phyloP scores from a whole-genome alignment of 176 grass and related monocot genomes.

The Bolboschoenus planiculmis region DNA sequence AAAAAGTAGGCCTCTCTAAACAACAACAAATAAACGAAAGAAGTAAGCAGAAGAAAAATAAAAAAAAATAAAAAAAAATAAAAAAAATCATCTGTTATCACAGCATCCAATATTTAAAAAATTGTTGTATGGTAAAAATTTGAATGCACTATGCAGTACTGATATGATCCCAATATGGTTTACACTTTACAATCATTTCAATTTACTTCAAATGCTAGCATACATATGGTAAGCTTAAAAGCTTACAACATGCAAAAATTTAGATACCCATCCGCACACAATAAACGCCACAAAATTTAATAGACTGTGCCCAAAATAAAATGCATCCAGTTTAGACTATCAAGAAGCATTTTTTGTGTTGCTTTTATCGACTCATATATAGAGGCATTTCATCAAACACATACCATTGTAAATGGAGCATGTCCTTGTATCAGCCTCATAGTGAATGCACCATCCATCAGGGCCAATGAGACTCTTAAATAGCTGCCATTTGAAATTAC shows the following conservation, averaged over 20 bases:
- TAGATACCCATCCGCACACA: too few relatives aligned
- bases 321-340: too few relatives aligned
- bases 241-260: too few relatives aligned
- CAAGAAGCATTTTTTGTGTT: too few relatives aligned
- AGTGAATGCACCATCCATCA: constrained; percentile 73
- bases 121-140: background rate
- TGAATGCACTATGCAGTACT: background rate
- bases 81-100: background rate
- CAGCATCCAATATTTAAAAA: background rate
- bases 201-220: background rate
- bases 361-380: background rate
- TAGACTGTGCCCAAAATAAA: too few relatives aligned
- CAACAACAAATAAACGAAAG: background rate
- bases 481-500: constrained; percentile 25
- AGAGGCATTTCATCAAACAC: background rate
- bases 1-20: constrained; percentile 57
- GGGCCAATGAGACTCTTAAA: constrained; percentile 59
- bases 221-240: background rate
- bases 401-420: constrained; percentile 62
- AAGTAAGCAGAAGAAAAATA: background rate
- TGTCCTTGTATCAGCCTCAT: constrained; percentile 43
- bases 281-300: too few relatives aligned
- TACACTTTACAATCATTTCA: background rate
- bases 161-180: background rate
- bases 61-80: too few relatives aligned